Conservation (phyloP, 2,329 filamentous ascomycete species). For the Amauroascus verrucosus region DNA sequence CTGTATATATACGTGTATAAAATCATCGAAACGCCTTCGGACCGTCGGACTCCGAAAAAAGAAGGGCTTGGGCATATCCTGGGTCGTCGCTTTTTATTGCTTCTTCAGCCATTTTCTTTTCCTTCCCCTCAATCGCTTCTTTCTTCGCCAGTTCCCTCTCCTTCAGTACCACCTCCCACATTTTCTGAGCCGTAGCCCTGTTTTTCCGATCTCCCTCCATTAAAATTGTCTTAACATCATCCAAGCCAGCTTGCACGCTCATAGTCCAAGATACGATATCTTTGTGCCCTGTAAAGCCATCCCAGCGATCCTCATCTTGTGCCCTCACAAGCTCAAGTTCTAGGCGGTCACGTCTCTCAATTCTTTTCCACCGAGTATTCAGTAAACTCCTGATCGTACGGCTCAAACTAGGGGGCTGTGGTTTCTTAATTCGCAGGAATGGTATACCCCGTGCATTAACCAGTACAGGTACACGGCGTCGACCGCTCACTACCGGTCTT, state of each 20-base stretch:
- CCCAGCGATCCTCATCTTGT: slow-evolving; percentile 36
- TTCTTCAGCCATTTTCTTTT: neutral
- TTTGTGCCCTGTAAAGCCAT: slow-evolving; percentile 23
- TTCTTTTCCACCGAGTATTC: slow-evolving; percentile 26
- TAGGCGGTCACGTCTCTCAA: slow-evolving; percentile 27
- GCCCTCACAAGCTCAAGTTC: slow-evolving; percentile 25
- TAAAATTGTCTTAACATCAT: slow-evolving; percentile 22
- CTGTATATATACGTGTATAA: too few species aligned
- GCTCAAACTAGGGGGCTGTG: slow-evolving; percentile 33
- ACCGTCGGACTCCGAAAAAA: too few species aligned
- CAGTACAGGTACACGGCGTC: slow-evolving; percentile 32
- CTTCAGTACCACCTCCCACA: slow-evolving; percentile 34
- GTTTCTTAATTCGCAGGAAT: slow-evolving; percentile 37
- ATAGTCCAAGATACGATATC: slow-evolving; percentile 22
- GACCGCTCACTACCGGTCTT: slow-evolving; percentile 26
- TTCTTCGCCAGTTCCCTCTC: slow-evolving; percentile 29
- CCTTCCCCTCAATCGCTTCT: slow-evolving; percentile 20
- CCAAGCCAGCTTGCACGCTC: slow-evolving; percentile 17
- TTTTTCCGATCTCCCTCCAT: slow-evolving; percentile 23
- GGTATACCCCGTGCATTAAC: slow-evolving; percentile 36
- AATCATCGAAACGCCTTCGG: too few species aligned
- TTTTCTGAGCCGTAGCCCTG: slow-evolving; percentile 23
- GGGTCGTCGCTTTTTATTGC: neutral
- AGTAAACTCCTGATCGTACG: slow-evolving; percentile 30
- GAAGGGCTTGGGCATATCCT: too few species aligned